Evolutionary conservation across 2,329 filamentous ascomycete species (phyloP), one percentile per base, ranked within the genome.

Genomic region (Myriosclerotinia scirpicola): DNA sequence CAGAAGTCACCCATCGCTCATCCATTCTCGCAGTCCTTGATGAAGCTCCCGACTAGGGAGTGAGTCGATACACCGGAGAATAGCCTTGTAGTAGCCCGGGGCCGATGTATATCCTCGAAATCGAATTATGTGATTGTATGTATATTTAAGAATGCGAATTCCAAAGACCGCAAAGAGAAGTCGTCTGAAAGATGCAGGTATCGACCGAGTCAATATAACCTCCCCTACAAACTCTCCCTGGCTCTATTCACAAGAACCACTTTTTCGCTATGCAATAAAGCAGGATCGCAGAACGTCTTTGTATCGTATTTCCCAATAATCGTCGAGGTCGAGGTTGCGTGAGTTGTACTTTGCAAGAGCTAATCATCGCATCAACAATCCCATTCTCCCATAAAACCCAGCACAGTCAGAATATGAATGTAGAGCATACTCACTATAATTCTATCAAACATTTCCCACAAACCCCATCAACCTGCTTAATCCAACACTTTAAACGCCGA

Each of bases 311-410:
- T 34, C 14, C 54, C 38, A 65, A 20, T 60, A 34, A 56, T 52
- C 36, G 7, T 60, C 54, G 48, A 50, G 36, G 44, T 48, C 42
- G 64, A 61, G 48, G 48, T 48, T 55, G 48, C 55, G 55, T 54
- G 55, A 54, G 55, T 66, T 54, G 64, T 66, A 54, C 55, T 66
- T 53, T 48, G 50, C 46, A 44, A 34, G 34, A 50, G 14, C 44
- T 50, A 20, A 40, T 30, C 38, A 58, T 44, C 38, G 40, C 15
- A 20, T 60, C 36, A 54, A 26, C 54, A 63, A 63, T 15, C 9
- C 36, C 34, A 61, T 52, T 22, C n/a, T 52, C 15, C 14, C 20
- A 52, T 15, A 50, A 50, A 22, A 5, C 22, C 9, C 58, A 38
- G 15, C 4, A 40, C n/a, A 61, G 12, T 14, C 9, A 9, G 5